Evolutionary conservation across 2,329 filamentous ascomycete species (phyloP).

Genomic region (Trichoderma arundinaceum): DNA sequence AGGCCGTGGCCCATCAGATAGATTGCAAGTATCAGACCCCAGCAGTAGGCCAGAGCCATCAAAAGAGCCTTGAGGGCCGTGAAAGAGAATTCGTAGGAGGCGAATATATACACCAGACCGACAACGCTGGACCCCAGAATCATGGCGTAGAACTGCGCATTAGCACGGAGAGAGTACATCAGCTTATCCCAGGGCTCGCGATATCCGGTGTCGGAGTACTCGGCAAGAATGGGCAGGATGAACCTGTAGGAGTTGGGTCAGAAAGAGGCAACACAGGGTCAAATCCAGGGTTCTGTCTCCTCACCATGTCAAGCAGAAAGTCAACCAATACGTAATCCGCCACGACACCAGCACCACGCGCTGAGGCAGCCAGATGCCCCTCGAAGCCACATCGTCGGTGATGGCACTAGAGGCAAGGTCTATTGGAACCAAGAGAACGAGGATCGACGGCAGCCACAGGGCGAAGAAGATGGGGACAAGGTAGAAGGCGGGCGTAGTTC

Average conservation of each 20-base stretch:
- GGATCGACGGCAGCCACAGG: conserved; percentile 89
- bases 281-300: conserved; percentile 35
- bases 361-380: conserved; percentile 86
- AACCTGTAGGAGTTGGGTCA: conserved; percentile 60
- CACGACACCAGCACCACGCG: conserved; percentile 82
- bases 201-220: conserved; percentile 94
- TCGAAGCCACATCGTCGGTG: conserved; percentile 70
- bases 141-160: conserved; percentile 86
- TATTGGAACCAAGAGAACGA: conserved; percentile 90
- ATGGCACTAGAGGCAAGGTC: conserved; percentile 87
- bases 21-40: conserved; percentile 88
- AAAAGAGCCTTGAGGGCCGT: conserved; percentile 79
- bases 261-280: neutral
- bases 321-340: conserved; percentile 97
- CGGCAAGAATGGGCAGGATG: conserved; percentile 88
- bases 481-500: conserved; percentile 87
- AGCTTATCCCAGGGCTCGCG: conserved; percentile 82
- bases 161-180: conserved; percentile 82
- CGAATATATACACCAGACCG: conserved; percentile 82
- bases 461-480: conserved; percentile 93
- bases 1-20: conserved; percentile 98
- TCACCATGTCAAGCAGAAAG: conserved; percentile 91
- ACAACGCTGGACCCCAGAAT: conserved; percentile 72
- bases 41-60: conserved; percentile 94
- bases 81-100: conserved; percentile 75